Conservation (phyloP, 495 filamentous ascomycete genomes). For the Cladorrhinum samala region DNA sequence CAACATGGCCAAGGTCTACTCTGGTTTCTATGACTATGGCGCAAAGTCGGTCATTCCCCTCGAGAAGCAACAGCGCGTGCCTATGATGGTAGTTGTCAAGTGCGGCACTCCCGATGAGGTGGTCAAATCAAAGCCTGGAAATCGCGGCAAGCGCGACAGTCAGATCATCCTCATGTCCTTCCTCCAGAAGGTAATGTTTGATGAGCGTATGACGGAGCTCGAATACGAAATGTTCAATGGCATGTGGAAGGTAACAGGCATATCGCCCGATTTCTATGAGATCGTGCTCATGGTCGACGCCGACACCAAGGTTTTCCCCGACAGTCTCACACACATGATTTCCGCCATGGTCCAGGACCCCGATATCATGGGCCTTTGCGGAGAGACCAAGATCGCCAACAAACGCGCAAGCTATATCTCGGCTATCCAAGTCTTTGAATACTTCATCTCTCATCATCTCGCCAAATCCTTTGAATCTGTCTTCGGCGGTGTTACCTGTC, state of each 20-base stretch:
- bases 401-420: conserved; percentile 91
- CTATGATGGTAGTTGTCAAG: conserved; percentile 97
- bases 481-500: conserved; percentile 98
- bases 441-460: conserved; percentile 97
- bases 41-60: conserved; percentile 65
- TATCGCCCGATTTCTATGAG: conserved; percentile 96
- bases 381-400: conserved; percentile 99
- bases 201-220: conserved; percentile 99
- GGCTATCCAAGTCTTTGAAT: conserved; percentile 99
- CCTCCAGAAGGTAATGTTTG: conserved; percentile 99
- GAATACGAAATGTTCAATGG: conserved; percentile 99
- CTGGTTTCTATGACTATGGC: conserved; percentile 97
- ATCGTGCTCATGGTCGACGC: conserved; percentile 98
- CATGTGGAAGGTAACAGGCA: conserved; percentile 95
- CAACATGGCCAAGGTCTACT: conserved; percentile 98
- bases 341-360: conserved; percentile 99
- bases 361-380: conserved; percentile 98
- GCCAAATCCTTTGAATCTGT: conserved; percentile 97
- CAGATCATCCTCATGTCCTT: conserved; percentile 99
- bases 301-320: conserved; percentile 98
- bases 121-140: conserved; percentile 78
- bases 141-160: conserved; percentile 95
- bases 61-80: conserved; percentile 95
- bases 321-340: conserved; percentile 96
- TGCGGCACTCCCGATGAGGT: conserved; percentile 88